These are phyloP conservation scores for Calonectria fujianensis DNA, from an alignment of 2,329 filamentous ascomycete species.

Conservation along the genomic window DNA sequence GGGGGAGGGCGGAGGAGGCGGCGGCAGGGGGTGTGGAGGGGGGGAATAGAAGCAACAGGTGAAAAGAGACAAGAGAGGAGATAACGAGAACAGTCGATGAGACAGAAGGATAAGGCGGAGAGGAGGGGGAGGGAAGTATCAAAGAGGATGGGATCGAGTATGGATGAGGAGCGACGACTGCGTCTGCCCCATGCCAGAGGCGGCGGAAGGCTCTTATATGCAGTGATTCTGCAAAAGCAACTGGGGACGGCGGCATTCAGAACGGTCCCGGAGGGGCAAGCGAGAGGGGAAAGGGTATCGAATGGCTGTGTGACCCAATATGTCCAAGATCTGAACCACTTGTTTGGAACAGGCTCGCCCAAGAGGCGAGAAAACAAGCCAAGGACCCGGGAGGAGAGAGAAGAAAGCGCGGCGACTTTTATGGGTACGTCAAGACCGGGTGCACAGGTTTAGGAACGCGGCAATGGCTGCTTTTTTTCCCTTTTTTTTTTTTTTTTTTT, in stretches of 20 bases:
- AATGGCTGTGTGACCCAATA: conserved; percentile 60
- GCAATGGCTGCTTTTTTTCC: conserved; percentile 16
- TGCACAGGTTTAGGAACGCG: conserved; percentile 36
- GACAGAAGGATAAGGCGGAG: neutral
- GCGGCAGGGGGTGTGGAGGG: conserved; percentile 5
- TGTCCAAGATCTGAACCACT: conserved; percentile 60
- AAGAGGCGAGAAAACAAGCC: conserved; percentile 57
- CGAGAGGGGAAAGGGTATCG: conserved; percentile 57
- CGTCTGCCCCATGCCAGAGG: conserved; percentile 45
- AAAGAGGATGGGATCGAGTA: conserved; percentile 40
- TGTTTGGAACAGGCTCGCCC: conserved; percentile 60
- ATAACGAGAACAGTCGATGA: neutral
- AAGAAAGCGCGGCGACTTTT: conserved; percentile 47
- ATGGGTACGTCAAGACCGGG: conserved; percentile 52
- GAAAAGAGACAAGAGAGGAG: neutral
- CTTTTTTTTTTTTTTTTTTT: no score
- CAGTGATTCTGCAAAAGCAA: conserved; percentile 54
- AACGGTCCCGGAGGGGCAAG: conserved; percentile 46
- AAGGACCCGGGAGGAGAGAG: conserved; percentile 49
- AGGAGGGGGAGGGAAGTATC: conserved; percentile 19
- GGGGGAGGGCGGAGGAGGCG: neutral
- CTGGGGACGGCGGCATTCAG: conserved; percentile 44
- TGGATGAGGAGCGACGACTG: conserved; percentile 38
- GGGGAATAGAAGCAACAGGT: neutral
- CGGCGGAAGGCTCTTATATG: conserved; percentile 52